These are phyloP conservation scores for Citropsis articulata DNA, from an alignment of 345 rosid genomes.

Conservation along the genomic window DNA sequence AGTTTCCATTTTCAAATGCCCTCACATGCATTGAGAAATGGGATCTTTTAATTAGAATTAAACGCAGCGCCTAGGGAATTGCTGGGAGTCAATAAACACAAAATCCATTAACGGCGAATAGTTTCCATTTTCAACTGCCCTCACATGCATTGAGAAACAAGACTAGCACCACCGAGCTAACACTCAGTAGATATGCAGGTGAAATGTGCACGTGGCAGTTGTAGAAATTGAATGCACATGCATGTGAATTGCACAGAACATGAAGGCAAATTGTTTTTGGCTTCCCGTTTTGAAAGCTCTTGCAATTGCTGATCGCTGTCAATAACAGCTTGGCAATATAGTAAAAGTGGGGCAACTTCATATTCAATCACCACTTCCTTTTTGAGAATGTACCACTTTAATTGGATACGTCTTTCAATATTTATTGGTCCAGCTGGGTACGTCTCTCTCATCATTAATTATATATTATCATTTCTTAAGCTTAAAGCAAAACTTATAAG, in stretches of 20 bases:
- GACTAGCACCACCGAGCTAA: background rate
- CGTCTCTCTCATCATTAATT: background rate
- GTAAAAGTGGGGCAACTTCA: background rate
- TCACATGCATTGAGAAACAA: background rate
- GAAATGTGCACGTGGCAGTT: background rate
- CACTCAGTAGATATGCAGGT: background rate
- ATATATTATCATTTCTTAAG: background rate
- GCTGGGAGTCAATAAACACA: background rate
- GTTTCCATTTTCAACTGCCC: background rate
- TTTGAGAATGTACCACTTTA: background rate
- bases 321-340: background rate
- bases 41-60: no score
- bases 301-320: background rate
- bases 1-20: background rate
- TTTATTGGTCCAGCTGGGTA: background rate
- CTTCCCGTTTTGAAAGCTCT: background rate
- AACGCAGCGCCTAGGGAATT: background rate
- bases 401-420: constrained; percentile 1
- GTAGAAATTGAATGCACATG: background rate
- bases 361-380: background rate
- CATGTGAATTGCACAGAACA: background rate
- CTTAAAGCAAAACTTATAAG: background rate
- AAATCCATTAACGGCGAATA: background rate
- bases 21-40: background rate
- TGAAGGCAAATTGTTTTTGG: background rate